Conservation (phyloP, 352 stramenopile genomes). For the Globisporangium sylvaticum region DNA sequence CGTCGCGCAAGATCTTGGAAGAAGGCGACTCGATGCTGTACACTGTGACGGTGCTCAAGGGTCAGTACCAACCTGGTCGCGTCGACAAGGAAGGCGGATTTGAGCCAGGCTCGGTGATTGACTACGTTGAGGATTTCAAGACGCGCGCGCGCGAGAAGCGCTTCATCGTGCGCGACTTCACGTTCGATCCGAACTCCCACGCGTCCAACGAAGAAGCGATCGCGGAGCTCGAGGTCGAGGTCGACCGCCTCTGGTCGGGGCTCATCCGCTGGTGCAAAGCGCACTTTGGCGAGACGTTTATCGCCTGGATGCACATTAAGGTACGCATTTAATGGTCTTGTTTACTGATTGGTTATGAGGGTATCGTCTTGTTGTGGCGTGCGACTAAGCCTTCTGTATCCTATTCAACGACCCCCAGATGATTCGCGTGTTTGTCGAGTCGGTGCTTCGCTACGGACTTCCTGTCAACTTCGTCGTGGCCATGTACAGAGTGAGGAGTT, state of each 20-base stretch:
- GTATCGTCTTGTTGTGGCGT: not conserved
- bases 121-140: slow-evolving; percentile 95
- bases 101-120: slow-evolving; percentile 87
- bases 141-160: slow-evolving; percentile 92
- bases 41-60: slow-evolving; percentile 94
- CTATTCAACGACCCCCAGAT: slow-evolving; percentile 28
- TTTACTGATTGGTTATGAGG: not conserved
- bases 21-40: slow-evolving; percentile 93
- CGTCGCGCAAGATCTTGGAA: slow-evolving; percentile 86
- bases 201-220: slow-evolving; percentile 88
- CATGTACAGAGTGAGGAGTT: slow-evolving; percentile 80
- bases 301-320: slow-evolving; percentile 99
- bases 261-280: slow-evolving; percentile 97
- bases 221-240: slow-evolving; percentile 82
- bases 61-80: slow-evolving; percentile 87
- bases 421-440: slow-evolving; percentile 97
- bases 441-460: slow-evolving; percentile 96
- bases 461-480: slow-evolving; percentile 93
- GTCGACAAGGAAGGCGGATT: slow-evolving; percentile 90
- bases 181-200: slow-evolving; percentile 88
- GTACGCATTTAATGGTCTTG: slow-evolving; percentile 27
- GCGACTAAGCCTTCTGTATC: not conserved
- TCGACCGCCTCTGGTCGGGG: slow-evolving; percentile 92
- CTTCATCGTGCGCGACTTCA: slow-evolving; percentile 90
- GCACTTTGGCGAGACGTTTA: slow-evolving; percentile 97